These are phyloP conservation scores for Houttuynia cordata DNA, from an alignment of 164 flowering plant genomes.

Conservation along the genomic window DNA sequence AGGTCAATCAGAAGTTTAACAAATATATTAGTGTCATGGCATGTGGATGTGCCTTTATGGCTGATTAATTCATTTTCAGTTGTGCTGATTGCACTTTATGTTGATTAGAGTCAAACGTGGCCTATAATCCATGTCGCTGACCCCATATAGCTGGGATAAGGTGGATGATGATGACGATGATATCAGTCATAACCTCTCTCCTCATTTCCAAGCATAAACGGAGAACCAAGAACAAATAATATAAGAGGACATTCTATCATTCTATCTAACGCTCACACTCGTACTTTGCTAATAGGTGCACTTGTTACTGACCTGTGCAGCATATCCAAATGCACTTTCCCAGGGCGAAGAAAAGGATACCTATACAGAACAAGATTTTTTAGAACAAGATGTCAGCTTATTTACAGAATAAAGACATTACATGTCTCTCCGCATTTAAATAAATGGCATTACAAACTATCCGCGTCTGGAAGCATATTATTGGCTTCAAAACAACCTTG, in stretches of 20 bases:
- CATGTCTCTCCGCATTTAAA: background rate
- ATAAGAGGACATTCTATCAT: background rate
- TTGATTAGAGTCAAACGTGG: no score
- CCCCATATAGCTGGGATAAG: no score
- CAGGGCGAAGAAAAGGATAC: conserved; percentile 64
- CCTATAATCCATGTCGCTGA: no score
- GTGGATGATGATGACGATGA: no score
- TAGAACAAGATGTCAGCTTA: background rate
- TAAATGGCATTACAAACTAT: conserved; percentile 51
- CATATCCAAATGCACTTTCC: conserved; percentile 97
- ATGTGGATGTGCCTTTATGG: no score
- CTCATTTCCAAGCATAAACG: no score
- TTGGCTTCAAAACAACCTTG: conserved; percentile 54
- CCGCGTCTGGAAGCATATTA: conserved; percentile 80
- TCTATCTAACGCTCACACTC: background rate
- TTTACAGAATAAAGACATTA: background rate
- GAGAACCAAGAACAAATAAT: no score
- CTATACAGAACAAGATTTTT: conserved; percentile 27
- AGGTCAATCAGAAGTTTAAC: no score
- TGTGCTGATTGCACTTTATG: no score
- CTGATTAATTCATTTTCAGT: no score
- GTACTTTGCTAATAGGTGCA: background rate
- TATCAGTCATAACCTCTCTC: no score
- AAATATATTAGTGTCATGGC: no score
- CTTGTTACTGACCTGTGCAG: conserved; percentile 83